Evolutionary conservation across 768 basidiomycete genomes (phyloP), one percentile per base, ranked within the genome.

Genomic region (Naganishia friedmannii): DNA sequence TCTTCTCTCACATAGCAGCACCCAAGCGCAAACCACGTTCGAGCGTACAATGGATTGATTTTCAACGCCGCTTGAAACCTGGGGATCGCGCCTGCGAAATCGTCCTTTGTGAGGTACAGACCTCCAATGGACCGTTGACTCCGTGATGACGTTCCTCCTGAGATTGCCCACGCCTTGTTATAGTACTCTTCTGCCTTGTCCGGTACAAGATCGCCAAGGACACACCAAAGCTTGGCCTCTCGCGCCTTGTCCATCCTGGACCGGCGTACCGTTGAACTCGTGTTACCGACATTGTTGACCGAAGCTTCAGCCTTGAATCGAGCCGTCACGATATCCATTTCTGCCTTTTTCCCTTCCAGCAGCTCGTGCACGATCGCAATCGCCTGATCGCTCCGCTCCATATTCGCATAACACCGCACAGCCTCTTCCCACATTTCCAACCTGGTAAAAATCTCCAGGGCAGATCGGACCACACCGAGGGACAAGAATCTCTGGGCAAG

Each of bases 371-470:
- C 92, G 78, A 99, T 87, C 1, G 83, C 79, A 70, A 92, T 85
- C 6, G 89, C 96, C 77, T 87, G 88, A 66, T 92, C 91, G 12
- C 86, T 86, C 73, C 86, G 83, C 73, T 95, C 93, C 82, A 94
- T 85, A 21, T 88, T 83, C 70, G 88, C 88, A 84, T 90, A 91
- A 81, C 95, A 98, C 72, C 86, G 85, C 53, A 93, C 92, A 9
- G 91, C 93, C 73, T 97, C 92, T 82, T 96, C 96, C 94, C 94
- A 99, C 93, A 97, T 93, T 82, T 98, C 93, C 71, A 97, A 84
- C 42, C 91, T 86, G 82, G 92, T 90, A 77, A 93, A 98, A 67
- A 97, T 94, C 79, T 90, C 94, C 58, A 98, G 83, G 0, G 96
- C 94, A 5, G 91, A 93, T 74, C 88, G 88, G 70, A 90, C 85